Evolutionary conservation across 2,329 filamentous ascomycete genomes (phyloP), one percentile per base, ranked within the genome.

Genomic region (Venturiaceae sp.): DNA sequence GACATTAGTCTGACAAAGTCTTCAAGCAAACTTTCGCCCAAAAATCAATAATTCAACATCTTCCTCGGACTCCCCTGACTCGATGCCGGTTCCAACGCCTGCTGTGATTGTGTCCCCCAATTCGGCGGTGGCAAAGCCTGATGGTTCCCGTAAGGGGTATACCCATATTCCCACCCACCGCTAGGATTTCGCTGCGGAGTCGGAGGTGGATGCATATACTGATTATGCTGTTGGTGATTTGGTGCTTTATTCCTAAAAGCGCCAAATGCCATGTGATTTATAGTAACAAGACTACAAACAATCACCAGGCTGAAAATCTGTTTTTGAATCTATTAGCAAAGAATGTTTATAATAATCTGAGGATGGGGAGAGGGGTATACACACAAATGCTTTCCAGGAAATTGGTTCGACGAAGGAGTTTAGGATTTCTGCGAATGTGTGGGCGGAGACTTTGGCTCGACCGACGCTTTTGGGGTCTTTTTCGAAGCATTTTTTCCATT

Each of bases 371-470:
- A 56, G 19, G 11, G 16, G 6, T 6, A 33, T 3, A 57, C 75
- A 62, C 77, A 84, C 83, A 78, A 88, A 85, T 11, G 84, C 82
- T 72, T 96, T 96, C 72, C 90, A 87, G 63, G 87, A 90, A 71
- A 97, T 92, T 5, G 89, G 85, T 65, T 95, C 90, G 4, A 95
- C 86, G 70, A 97, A 96, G 66, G 87, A 87, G 69, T 97, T 96
- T 72, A 97, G 86, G 41, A 99, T 95, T 67, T 90, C 84, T 0
- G 92, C 92, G 68, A 96, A 88, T 28, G 92, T 94, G 67, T 89
- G 87, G 5, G 90, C 92, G 19, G 87, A 90, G 39, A 96, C 84
- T 66, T 86, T 87, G 44, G 92, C 87, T 37, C 86, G 80, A 64
- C 89, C 91, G 58, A 96, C 84, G 58, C 84, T 83, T 47, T 85